Percentiles rank a stretch among this genome's conserved stretches.
These are phyloP conservation scores for Waltiozyma sp. DNA, from an alignment of 1,139 yeast species.

Conservation along the genomic window DNA sequence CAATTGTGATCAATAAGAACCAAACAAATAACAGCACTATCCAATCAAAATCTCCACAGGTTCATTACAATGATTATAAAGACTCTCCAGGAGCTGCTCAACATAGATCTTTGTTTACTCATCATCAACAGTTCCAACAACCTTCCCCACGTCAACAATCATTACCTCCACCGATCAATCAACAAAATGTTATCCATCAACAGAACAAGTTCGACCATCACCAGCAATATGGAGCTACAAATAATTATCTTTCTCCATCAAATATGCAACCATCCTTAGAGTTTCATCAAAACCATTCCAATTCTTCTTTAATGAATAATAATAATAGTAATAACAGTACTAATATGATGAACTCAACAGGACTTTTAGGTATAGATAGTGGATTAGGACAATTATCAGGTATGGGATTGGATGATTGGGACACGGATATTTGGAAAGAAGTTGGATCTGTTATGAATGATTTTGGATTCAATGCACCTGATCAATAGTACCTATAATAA, in stretches of 20 bases:
- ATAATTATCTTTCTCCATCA: constrained; percentile 13
- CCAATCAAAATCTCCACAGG: neutral
- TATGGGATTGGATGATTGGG: constrained; percentile 31
- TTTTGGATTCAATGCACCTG: constrained; percentile 69
- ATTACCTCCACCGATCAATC: neutral
- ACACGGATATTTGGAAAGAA: constrained; percentile 76
- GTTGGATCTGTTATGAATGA: constrained; percentile 90
- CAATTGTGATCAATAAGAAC: neutral
- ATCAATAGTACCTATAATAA: neutral
- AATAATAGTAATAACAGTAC: neutral
- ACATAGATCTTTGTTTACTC: neutral
- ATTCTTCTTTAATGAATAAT: too few relatives aligned
- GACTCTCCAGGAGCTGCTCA: neutral
- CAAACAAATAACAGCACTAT: neutral
- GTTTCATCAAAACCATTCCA: neutral
- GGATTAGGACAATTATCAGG: constrained; percentile 13
- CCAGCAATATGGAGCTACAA: neutral
- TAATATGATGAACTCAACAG: neutral
- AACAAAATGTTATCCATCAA: neutral
- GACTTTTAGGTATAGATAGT: constrained; percentile 1
- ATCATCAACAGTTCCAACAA: neutral
- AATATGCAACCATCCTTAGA: constrained; percentile 15
- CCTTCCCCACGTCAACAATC: neutral
- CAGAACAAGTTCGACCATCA: neutral
- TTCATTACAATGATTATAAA: neutral